Base-by-base conservation (phyloP, 2,329 filamentous ascomycete species). In the Knufia fluminis region DNA sequence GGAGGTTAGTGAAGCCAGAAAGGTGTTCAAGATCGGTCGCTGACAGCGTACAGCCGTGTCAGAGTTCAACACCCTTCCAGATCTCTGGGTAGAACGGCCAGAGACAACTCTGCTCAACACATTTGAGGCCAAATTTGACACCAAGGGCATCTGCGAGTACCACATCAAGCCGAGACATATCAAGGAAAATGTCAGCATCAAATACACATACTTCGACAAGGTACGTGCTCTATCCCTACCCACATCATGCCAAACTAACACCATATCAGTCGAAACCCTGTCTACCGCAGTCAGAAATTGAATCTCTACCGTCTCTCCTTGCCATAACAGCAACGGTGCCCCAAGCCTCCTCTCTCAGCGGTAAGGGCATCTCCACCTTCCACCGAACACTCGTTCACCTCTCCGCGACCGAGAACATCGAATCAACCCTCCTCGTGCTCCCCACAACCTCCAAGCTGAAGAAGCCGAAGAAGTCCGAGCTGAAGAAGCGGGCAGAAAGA, bases 371-470 rank as follows among this genome's bases (percentile, higher is more conserved):
- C 17, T 36, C 45, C 23, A 24, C 48, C 24, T 46, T 59, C 26
- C 50, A 55, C 22, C 54, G 57, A 20, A 55, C 57, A 44, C 60
- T 80, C 49, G 60, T 67, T 7, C 66, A 71, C 26, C 67, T 80
- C 35, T 73, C 76, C 47, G 62, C 70, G 35, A 61, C 67, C 16
- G 73, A 73, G 53, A 71, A 76, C 42, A 68, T 80, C 58, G 76
- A 83, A 54, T 76, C 76, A 20, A 74, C 75, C 9, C 60, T 82
- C 33, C 60, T 85, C 12, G 63, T 82, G 49, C 64, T 83, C 17
- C 75, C 77, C 46, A 64, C 72, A 31, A 42, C 44, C 16, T 50
- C 51, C 36, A 59, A 57, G 35, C 49, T 56, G 17, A 28, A 48
- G 26, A 53, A 52, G 28, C 28, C 42, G 24, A 48, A 36, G 36